Base-by-base conservation (phyloP, 164 flowering plant species). In the Cinnamomum chago region DNA sequence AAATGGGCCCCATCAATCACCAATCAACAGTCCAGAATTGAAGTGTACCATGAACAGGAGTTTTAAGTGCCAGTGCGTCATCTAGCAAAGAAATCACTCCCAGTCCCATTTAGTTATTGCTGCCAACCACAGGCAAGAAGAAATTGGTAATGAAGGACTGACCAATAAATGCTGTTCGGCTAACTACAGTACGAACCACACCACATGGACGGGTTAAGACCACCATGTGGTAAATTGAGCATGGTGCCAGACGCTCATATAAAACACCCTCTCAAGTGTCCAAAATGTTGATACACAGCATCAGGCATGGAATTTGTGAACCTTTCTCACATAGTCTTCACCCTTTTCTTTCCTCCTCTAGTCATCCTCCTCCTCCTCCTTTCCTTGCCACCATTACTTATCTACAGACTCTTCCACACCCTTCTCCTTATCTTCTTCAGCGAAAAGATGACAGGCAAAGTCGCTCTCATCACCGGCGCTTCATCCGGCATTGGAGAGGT, bases 401-500 rank as follows among this genome's bases (percentile, higher is more conserved):
- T 64, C 22, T 76, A n/a, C 62, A 76, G 70, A 69, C 68, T 28
- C 62, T 12, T 76, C 69, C 67, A 13, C 17, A 64, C 10, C 50
- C 20, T 76, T 28, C 10, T 67, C 68, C 24, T 2, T 27, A 33
- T 23, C 62, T 40, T 25, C n/a, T 12, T 25, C 27, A 1, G 22
- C 18, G 78, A 70, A 24, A 65, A 70, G 64, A 51, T 76, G 25
- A 17, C 28, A 15, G 62, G 47, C 68, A 76, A 76, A 67, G 78
- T 76, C 22, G 70, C 65, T n/a, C 68, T 76, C 69, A 62, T 76
- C 68, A 76, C 78, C 2, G 78, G 78, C 5, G 77, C 77, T 23
- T 75, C 77, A 24, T 70, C 77, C 12, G 77, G 77, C 69, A 62
- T 75, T 15, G 77, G 77, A 17, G 73, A 75, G 77, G 77, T 75